Percentiles rank a stretch among this genome's conserved stretches.
These are phyloP conservation scores for Platanthera guangdongensis DNA, from an alignment of 106 monocot genomes.

Conservation along the genomic window DNA sequence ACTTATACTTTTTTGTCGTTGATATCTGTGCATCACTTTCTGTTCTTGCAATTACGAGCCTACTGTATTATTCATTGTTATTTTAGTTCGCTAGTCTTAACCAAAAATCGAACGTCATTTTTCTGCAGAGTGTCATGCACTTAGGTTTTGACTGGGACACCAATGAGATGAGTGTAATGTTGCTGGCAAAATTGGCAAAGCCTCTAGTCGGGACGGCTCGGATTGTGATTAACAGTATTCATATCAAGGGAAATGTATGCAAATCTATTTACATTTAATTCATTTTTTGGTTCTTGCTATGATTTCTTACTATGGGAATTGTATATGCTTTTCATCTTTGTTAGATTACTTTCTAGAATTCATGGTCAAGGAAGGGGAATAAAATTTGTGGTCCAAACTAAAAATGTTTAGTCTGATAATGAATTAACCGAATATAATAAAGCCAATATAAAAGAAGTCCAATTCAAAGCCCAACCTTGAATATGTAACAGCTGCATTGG, in stretches of 20 bases:
- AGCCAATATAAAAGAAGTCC: background rate
- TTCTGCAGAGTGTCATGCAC: constrained; percentile 59
- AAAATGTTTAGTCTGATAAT: background rate
- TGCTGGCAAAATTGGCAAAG: constrained; percentile 66
- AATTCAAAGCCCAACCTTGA: no score
- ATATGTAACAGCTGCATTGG: no score
- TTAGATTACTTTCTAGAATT: background rate
- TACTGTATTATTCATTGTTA: background rate
- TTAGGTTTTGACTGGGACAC: constrained; percentile 90
- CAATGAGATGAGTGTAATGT: constrained; percentile 88
- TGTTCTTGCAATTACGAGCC: background rate
- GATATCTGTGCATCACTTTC: background rate
- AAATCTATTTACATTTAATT: background rate
- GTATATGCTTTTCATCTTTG: background rate
- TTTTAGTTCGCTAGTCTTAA: background rate
- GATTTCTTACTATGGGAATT: background rate
- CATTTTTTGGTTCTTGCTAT: background rate
- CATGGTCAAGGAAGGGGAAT: background rate
- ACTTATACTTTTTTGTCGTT: background rate
- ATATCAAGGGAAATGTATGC: constrained; percentile 87
- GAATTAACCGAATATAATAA: background rate
- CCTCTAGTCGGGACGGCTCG: constrained; percentile 73
- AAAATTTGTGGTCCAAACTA: background rate
- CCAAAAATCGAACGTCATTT: background rate
- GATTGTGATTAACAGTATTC: constrained; percentile 82